A percentile compares a stretch with the other conserved stretches of the same genome.
phyloP scores from a whole-genome alignment of 2,329 filamentous ascomycete genomes.

The Paecilomyces sp. region DNA sequence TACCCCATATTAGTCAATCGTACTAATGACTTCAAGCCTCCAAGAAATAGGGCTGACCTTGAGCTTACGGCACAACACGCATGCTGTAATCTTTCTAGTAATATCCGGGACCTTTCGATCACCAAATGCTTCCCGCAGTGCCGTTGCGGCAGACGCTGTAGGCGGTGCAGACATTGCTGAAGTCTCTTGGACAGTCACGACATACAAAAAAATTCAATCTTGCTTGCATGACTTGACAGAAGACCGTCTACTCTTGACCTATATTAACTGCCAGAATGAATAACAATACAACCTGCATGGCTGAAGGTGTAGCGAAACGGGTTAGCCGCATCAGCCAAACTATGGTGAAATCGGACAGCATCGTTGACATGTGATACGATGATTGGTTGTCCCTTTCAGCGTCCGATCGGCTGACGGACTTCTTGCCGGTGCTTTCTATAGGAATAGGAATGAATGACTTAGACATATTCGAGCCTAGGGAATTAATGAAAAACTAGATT shows the following conservation, averaged over 20 bases:
- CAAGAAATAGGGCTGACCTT: constrained; percentile 8
- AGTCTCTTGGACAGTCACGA: not conserved
- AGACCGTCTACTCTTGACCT: not conserved
- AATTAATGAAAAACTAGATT: too few relatives aligned
- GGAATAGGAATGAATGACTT: too few relatives aligned
- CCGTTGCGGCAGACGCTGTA: not conserved
- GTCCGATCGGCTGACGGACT: not conserved
- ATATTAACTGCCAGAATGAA: not conserved
- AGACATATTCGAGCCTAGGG: too few relatives aligned
- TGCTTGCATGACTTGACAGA: not conserved
- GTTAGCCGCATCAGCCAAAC: not conserved
- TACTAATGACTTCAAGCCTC: not conserved
- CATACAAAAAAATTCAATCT: not conserved
- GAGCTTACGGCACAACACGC: constrained; percentile 23
- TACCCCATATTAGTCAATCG: not conserved
- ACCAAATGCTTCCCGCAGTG: constrained; percentile 10
- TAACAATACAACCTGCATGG: not conserved
- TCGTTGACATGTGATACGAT: not conserved
- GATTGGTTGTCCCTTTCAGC: not conserved
- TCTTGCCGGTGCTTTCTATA: not conserved
- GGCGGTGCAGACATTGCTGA: not conserved
- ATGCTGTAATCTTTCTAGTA: constrained; percentile 23
- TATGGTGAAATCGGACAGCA: too few relatives aligned
- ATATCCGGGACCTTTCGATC: constrained; percentile 29
- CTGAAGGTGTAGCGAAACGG: not conserved